Percentiles rank a stretch among this genome's conserved stretches.
phyloP scores from a whole-genome alignment of 495 filamentous ascomycete genomes.

The Tuber melanosporum region DNA sequence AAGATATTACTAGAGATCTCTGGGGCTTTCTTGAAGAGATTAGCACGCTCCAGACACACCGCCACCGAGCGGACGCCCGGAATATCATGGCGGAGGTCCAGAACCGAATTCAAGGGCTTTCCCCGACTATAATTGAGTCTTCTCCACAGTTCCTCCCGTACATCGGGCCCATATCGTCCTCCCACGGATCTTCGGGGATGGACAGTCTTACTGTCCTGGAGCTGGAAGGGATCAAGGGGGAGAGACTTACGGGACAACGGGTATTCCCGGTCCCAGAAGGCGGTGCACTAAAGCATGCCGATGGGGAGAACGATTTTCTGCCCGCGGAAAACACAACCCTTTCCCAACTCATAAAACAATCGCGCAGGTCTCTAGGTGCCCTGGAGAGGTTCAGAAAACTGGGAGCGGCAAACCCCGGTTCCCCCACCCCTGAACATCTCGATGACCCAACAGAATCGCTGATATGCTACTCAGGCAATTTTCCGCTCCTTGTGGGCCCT shows the following conservation, averaged over 20 bases:
- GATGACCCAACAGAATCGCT: constrained; percentile 5
- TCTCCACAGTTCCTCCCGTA: background rate
- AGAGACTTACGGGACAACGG: background rate
- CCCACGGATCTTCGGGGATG: background rate
- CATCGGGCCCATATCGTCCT: background rate
- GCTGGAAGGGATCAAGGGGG: background rate
- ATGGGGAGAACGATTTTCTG: background rate
- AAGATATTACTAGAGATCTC: background rate
- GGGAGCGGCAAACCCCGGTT: too few relatives aligned
- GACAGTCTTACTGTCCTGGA: background rate
- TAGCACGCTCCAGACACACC: background rate
- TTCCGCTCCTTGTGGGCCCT: background rate
- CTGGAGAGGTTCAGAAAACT: background rate
- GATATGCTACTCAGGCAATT: background rate
- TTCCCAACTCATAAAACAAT: background rate
- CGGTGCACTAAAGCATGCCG: background rate
- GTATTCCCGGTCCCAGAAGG: background rate
- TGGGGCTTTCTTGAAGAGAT: constrained; percentile 7
- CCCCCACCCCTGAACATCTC: background rate
- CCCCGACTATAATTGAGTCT: background rate
- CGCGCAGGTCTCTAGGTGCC: too few relatives aligned
- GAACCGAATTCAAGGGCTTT: background rate
- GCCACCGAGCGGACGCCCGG: constrained; percentile 10
- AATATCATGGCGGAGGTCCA: constrained; percentile 11
- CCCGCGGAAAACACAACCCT: background rate